Evolutionary conservation across 2,329 filamentous ascomycete species (phyloP).

Genomic region (Fusarium goolgardi): DNA sequence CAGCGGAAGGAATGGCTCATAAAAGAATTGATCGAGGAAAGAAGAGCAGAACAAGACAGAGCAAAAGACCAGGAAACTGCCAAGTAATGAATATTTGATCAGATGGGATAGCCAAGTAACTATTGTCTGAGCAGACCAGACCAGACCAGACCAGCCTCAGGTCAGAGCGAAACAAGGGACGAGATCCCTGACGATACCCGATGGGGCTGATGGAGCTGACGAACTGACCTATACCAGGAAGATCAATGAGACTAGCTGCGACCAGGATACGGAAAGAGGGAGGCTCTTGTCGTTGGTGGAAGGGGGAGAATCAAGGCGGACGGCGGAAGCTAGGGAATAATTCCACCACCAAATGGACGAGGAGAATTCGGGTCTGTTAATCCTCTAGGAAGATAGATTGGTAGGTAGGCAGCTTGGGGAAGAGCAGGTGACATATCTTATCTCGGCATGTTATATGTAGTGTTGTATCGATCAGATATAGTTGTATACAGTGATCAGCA

Average conservation of each 20-base stretch:
- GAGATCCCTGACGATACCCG: conserved; percentile 41
- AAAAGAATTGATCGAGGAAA: conserved; percentile 18
- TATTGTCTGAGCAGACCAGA: conserved; percentile 37
- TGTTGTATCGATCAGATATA: conserved; percentile 1
- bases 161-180: conserved; percentile 47
- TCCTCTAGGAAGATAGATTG: not conserved
- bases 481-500: not conserved
- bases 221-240: conserved; percentile 22
- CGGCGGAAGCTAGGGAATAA: conserved; percentile 43
- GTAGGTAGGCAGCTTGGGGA: not conserved
- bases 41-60: conserved; percentile 31
- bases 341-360: conserved; percentile 48
- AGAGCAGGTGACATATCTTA: conserved; percentile 7
- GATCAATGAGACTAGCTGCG: conserved; percentile 38
- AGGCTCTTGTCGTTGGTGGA: conserved; percentile 47
- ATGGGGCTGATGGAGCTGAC: conserved; percentile 41
- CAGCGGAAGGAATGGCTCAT: conserved; percentile 11
- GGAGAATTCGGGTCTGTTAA: not conserved
- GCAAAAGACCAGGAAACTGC: conserved; percentile 25
- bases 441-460: conserved; percentile 2
- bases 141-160: conserved; percentile 21
- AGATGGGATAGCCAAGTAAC: conserved; percentile 35
- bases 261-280: conserved; percentile 29
- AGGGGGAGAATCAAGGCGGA: conserved; percentile 34
- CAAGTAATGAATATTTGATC: conserved; percentile 48